A percentile compares a stretch with the other conserved stretches of the same genome.
These are phyloP conservation scores for Dovyalis caffra DNA, from an alignment of 345 rosid species.

Conservation along the genomic window DNA sequence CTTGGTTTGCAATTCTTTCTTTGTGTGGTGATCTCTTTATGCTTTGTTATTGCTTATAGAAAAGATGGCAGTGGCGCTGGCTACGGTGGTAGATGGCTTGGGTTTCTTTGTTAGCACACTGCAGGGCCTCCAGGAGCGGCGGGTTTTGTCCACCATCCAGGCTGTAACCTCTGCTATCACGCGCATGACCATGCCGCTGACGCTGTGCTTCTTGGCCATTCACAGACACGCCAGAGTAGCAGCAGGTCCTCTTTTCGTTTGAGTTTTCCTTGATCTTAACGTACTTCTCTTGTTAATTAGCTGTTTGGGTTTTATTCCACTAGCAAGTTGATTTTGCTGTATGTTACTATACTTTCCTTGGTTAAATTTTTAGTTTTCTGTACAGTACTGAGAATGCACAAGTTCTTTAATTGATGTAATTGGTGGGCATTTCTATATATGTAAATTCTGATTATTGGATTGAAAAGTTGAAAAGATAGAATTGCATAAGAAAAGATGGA, in stretches of 20 bases:
- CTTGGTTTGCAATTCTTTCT: not conserved
- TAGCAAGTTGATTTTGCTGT: no score
- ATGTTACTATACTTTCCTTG: no score
- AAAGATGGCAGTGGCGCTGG: conserved; percentile 42
- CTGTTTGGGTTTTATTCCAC: no score
- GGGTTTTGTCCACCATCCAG: conserved; percentile 27
- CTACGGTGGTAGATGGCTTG: conserved; percentile 31
- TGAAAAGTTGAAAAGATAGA: no score
- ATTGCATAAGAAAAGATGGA: no score
- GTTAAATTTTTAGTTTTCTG: no score
- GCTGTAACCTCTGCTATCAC: conserved; percentile 32
- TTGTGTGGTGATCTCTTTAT: not conserved
- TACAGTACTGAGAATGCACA: no score
- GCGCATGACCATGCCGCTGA: conserved; percentile 34
- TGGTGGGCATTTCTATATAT: no score
- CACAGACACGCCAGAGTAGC: conserved; percentile 28
- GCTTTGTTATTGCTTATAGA: not conserved
- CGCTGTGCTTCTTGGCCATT: conserved; percentile 40
- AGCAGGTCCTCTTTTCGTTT: conserved; percentile 30
- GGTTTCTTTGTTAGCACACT: conserved; percentile 28
- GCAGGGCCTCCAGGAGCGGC: conserved; percentile 37
- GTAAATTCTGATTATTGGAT: no score
- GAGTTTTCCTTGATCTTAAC: conserved; percentile 4
- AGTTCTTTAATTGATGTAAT: no score
- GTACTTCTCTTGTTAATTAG: no score